Evolutionary conservation across 1,284 basidiomycete species (phyloP), one percentile per base, ranked within the genome.

Genomic region (Sanghuangporus sanghuang): DNA sequence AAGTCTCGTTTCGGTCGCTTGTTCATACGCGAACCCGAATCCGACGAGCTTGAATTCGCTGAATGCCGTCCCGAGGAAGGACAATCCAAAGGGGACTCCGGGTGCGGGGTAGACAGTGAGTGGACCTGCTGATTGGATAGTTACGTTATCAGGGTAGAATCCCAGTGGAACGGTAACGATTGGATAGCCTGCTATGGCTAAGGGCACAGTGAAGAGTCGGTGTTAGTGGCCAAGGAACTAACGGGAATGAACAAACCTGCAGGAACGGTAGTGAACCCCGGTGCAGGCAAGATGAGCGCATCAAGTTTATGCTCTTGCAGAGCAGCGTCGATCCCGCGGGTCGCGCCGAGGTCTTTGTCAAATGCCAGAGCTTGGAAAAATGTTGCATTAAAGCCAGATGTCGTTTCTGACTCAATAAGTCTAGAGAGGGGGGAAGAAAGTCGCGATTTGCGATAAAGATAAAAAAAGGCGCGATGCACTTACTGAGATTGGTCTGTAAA

Each of bases 21-120:
- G 86, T 69, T 90, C 86, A 68, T 85, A 89, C 1, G 86, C 86
- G 71, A 81, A 87, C 4, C 80, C 87, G 62, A 83, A 81, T 0
- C 80, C 75, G 59, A 90, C 76, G 38, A 89, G 75, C 36, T 81
- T 71, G 63, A 82, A 84, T 64, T 89, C 87, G 61, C 80, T 83
- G 73, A 81, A 88, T 4, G 85, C 85, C 1, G 82, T 84, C 4
- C 85, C 84, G 16, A 87, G 69, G 73, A 89, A 88, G 0, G 83
- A 81, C 2, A 90, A 72, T 0, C 87, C 87, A 55, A 88, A 82
- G 0, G 87, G 87, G 6, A 83, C 76, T 11, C 84, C 82, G 0
- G 85, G 85, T 0, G 82, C 84, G 0, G 82, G 82, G 62, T 81
- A 81, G 1, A 82, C 74, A 12, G 82, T 78, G 40, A 73, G 64